Evolutionary conservation across 1,284 basidiomycete species (phyloP), one percentile per base, ranked within the genome.

Genomic region (Athelia psychrophila): DNA sequence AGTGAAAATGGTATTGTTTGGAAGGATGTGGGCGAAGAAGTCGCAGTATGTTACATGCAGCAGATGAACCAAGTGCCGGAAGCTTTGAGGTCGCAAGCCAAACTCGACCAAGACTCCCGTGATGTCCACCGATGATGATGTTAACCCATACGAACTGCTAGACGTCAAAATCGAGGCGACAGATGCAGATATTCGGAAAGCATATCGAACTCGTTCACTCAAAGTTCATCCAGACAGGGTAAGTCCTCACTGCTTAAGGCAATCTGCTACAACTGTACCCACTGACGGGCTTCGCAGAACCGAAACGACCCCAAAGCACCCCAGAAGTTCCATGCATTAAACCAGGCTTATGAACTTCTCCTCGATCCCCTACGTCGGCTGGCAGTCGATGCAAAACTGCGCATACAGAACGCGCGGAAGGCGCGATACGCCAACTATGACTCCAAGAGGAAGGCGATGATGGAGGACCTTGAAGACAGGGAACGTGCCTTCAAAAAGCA

Each of bases 211-310:
- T 58, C 76, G 83, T 38, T 94, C 91, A 3, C 77, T 93, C 54
- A 93, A 90, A 73, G 90, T 91, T 49, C 93, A 95, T 75, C 93
- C 93, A 18, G 93, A 95, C 69, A 83, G 88, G 64, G 90, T 86
- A 60, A 63, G 81, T 84, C 51, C 63, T 67, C 48, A 33, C 27
- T 13, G 13, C 27, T 30, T 5, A 30, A 30, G n/a, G n/a, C n/a
- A n/a, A n/a, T n/a, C 51, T 30, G 54, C 38, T 52, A 58, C 53
- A 53, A 55, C 24, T 51, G 56, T 57, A 65, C 54, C 66, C 53
- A 63, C 57, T 52, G 47, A 59, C 62, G 48, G 44, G 48, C 20
- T 44, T 38, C 46, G 6, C 58, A 91, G 89, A 91, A 92, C 60
- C 84, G 83, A 30, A 83, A 88, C 51, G 88, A 91, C 60, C 86